Evolutionary conservation across 495 filamentous ascomycete genomes (phyloP).

Genomic region (Tuber magnatum): DNA sequence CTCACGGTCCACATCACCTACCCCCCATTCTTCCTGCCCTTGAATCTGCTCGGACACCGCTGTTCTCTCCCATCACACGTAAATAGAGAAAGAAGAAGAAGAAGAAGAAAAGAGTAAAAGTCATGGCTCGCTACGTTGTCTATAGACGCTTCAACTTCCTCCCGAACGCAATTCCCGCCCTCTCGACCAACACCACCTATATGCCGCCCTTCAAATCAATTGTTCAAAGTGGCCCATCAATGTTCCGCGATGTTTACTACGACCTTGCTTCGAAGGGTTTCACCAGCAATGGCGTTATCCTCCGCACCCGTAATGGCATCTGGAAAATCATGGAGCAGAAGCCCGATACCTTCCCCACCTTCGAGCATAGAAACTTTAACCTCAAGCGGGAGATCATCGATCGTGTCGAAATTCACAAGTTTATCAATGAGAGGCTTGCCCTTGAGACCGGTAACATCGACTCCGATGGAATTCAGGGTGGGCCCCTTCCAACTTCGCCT

Average conservation of each 20-base stretch:
- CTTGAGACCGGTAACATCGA: background rate
- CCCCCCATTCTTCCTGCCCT: background rate
- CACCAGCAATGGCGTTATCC: background rate
- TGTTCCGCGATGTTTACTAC: background rate
- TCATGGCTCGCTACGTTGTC: background rate
- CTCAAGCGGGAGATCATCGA: background rate
- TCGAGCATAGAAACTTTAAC: background rate
- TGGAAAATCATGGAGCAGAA: background rate
- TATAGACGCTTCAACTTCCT: background rate
- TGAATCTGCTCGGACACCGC: background rate
- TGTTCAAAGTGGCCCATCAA: background rate
- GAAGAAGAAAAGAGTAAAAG: background rate
- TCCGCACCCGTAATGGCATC: background rate
- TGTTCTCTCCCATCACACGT: background rate
- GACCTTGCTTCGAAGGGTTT: background rate
- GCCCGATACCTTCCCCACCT: background rate
- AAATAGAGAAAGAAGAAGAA: background rate
- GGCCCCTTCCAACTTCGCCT: background rate
- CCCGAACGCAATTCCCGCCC: background rate
- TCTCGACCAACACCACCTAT: background rate
- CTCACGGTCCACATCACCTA: background rate
- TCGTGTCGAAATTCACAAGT: background rate
- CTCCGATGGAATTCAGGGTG: background rate
- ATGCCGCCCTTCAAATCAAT: background rate
- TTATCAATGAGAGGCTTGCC: background rate